Percentiles rank a stretch among this genome's conserved stretches.
phyloP scores from a whole-genome alignment of 768 basidiomycete genomes.

The Suillus subluteus region DNA sequence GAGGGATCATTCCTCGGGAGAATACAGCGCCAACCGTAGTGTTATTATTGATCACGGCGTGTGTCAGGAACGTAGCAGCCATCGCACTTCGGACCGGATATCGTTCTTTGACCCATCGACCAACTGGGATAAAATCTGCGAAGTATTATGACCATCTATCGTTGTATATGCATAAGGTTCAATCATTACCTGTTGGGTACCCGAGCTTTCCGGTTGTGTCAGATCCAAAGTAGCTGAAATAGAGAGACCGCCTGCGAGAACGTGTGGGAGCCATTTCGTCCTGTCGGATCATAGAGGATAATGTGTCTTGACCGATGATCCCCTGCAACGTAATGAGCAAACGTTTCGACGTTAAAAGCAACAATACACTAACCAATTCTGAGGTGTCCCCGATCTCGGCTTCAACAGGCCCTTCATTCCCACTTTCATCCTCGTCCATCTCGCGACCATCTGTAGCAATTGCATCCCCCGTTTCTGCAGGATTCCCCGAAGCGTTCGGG shows the following conservation, averaged over 20 bases:
- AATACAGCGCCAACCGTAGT: slow-evolving; percentile 28
- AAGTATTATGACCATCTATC: slow-evolving; percentile 11
- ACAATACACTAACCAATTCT: slow-evolving; percentile 28
- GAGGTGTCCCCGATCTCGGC: slow-evolving; percentile 14
- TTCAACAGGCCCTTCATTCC: slow-evolving; percentile 20
- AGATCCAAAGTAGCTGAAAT: slow-evolving; percentile 42
- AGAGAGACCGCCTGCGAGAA: slow-evolving; percentile 58
- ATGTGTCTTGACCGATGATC: slow-evolving; percentile 70
- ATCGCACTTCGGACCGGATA: slow-evolving; percentile 60
- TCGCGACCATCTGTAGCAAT: slow-evolving; percentile 18
- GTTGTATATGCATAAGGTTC: background rate
- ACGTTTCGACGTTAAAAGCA: slow-evolving; percentile 9
- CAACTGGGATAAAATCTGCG: slow-evolving; percentile 59
- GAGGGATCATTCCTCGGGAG: background rate
- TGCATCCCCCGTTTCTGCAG: slow-evolving; percentile 13
- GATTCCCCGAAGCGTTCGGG: background rate
- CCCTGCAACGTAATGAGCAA: slow-evolving; percentile 46
- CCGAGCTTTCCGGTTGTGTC: slow-evolving; percentile 52
- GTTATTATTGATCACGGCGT: slow-evolving; percentile 73
- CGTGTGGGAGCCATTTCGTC: slow-evolving; percentile 68
- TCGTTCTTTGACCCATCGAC: slow-evolving; percentile 59
- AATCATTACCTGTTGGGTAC: slow-evolving; percentile 58
- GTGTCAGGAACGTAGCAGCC: slow-evolving; percentile 71
- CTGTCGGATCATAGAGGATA: slow-evolving; percentile 73
- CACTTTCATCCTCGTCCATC: slow-evolving; percentile 23